These are phyloP conservation scores for Chenopodium berlandieri DNA, from an alignment of 148 eudicot genomes.

Conservation along the genomic window DNA sequence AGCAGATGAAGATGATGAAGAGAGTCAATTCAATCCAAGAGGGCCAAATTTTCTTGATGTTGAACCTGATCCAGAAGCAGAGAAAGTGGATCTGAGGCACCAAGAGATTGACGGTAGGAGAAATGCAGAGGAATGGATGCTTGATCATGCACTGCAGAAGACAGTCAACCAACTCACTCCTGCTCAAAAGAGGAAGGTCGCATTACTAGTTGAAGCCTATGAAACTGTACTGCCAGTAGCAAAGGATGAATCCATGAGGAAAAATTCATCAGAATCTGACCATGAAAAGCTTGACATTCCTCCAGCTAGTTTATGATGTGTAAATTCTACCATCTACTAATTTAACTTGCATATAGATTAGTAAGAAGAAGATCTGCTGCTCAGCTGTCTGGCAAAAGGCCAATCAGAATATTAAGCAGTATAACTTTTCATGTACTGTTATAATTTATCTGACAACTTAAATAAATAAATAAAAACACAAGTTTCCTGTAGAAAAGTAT, in stretches of 20 bases:
- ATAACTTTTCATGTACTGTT: neutral
- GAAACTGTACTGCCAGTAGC: conserved; percentile 67
- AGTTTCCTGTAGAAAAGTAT: conserved; percentile 6
- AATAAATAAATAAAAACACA: neutral
- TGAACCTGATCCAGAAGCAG: conserved; percentile 64
- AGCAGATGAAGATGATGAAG: conserved; percentile 34
- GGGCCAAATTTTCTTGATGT: conserved; percentile 67
- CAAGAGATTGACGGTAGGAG: conserved; percentile 69
- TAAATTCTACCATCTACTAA: neutral
- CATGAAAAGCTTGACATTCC: conserved; percentile 20
- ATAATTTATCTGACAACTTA: neutral
- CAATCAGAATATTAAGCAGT: neutral
- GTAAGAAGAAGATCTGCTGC: neutral
- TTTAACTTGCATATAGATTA: neutral
- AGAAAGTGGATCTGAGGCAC: conserved; percentile 80
- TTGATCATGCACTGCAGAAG: conserved; percentile 70
- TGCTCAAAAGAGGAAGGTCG: conserved; percentile 74
- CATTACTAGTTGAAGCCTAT: conserved; percentile 80
- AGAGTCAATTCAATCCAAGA: conserved; percentile 58
- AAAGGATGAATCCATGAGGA: conserved; percentile 32
- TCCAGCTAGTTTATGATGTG: neutral
- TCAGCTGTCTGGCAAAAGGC: neutral
- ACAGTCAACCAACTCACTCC: conserved; percentile 69
- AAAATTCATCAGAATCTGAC: conserved; percentile 34
- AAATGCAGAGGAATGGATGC: conserved; percentile 86